A percentile compares a stretch with the other conserved stretches of the same genome.
Conservation (phyloP, 1,284 basidiomycete genomes). For the Clitocybe nebularis region DNA sequence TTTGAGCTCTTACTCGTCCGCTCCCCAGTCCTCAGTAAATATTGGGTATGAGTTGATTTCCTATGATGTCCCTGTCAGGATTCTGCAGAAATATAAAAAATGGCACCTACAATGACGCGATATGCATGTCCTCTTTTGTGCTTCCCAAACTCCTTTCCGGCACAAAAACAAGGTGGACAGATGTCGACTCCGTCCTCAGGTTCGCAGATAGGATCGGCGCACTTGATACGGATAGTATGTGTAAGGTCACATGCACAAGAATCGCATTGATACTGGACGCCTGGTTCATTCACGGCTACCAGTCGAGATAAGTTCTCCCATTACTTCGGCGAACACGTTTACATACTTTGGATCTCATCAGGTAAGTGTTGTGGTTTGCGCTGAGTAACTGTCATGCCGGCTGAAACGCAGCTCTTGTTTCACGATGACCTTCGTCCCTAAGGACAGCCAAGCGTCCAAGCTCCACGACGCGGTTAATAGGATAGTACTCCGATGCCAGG, state of each 20-base stretch:
- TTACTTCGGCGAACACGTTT: too few species aligned
- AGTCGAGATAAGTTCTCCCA: too few species aligned
- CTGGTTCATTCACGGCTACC: conserved; percentile 72
- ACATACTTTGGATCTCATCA: conserved; percentile 72
- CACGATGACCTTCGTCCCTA: not conserved
- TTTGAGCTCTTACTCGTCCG: conserved; percentile 76
- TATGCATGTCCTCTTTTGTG: conserved; percentile 92
- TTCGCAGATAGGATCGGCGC: conserved; percentile 78
- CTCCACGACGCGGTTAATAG: too few species aligned
- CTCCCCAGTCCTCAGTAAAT: conserved; percentile 94
- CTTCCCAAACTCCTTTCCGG: conserved; percentile 83
- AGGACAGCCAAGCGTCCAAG: not conserved
- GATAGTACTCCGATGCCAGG: not conserved
- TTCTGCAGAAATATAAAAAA: conserved; percentile 7
- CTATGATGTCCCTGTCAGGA: conserved; percentile 39
- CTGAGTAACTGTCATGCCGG: conserved; percentile 69
- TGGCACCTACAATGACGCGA: conserved; percentile 76
- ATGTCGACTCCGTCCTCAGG: conserved; percentile 79
- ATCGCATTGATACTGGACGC: conserved; percentile 74
- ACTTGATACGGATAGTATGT: conserved; percentile 90
- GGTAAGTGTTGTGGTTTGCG: conserved; percentile 69
- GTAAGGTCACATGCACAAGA: conserved; percentile 73
- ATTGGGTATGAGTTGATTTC: conserved; percentile 96
- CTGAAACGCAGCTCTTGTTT: not conserved
- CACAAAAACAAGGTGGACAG: conserved; percentile 88